phyloP scores from a whole-genome alignment of 371 early-diverging fungal species.

The Dinochytrium kinnereticum region DNA sequence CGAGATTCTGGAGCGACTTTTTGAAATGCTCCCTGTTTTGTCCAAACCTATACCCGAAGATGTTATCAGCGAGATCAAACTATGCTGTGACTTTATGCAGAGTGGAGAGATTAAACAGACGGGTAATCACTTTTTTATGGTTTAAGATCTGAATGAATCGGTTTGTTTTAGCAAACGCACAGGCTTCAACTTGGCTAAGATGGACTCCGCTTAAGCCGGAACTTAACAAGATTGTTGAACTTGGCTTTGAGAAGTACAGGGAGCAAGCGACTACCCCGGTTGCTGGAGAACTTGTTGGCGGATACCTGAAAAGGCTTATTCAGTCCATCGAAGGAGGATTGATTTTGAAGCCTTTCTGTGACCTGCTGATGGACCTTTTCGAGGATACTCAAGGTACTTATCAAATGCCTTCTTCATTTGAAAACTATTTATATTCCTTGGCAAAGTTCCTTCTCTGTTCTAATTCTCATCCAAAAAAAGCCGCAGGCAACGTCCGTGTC shows the following conservation, averaged over 20 bases:
- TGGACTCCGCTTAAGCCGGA: neutral
- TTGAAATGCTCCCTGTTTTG: neutral
- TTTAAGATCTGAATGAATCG: neutral
- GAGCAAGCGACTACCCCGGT: neutral
- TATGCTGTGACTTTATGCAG: slow-evolving; percentile 6
- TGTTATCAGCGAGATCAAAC: neutral
- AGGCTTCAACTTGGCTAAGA: slow-evolving; percentile 1
- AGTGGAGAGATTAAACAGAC: neutral
- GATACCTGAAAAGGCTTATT: neutral
- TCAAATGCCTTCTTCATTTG: neutral
- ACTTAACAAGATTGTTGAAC: neutral
- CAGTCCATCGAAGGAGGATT: slow-evolving; percentile 11
- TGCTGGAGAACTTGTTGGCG: neutral
- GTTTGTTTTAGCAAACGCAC: neutral
- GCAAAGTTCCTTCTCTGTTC: too few species aligned
- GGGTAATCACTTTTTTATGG: neutral
- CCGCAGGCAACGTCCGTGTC: neutral
- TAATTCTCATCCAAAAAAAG: neutral
- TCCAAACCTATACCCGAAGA: neutral
- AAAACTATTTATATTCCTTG: too few species aligned
- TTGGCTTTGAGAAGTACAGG: neutral
- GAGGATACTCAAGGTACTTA: neutral
- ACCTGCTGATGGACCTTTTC: neutral
- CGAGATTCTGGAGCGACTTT: neutral
- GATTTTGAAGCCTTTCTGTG: neutral